phyloP scores from a whole-genome alignment of 2,329 filamentous ascomycete species.

The Epichloe coenophiala region DNA sequence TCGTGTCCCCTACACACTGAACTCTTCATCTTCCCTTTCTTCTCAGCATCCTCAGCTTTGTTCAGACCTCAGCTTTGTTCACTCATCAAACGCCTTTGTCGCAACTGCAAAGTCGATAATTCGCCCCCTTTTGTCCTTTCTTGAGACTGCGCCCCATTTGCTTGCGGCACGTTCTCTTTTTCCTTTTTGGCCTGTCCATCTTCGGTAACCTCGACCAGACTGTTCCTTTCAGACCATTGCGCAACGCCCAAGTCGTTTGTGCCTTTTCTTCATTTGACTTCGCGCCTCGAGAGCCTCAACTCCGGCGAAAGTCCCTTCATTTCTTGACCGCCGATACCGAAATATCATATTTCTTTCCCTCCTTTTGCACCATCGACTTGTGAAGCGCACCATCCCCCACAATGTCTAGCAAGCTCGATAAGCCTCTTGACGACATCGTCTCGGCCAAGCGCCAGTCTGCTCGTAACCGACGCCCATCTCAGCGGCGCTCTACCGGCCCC shows the following conservation, averaged over 20 bases:
- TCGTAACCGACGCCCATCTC: slow-evolving; percentile 33
- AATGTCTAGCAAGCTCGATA: slow-evolving; percentile 93
- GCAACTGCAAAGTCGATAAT: not conserved
- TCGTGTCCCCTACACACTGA: not conserved
- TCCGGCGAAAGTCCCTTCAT: not conserved
- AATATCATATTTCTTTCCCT: not conserved
- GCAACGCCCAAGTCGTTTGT: not conserved
- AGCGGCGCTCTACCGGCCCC: slow-evolving; percentile 37
- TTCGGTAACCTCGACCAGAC: slow-evolving; percentile 1
- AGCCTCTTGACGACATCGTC: slow-evolving; percentile 95
- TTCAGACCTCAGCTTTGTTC: slow-evolving; percentile 2
- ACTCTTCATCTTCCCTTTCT: not conserved
- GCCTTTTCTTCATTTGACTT: not conserved
- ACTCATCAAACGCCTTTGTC: not conserved
- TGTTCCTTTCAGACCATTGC: slow-evolving; percentile 2
- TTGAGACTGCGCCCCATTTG: not conserved
- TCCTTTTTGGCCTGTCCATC: not conserved
- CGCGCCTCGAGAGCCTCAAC: not conserved
- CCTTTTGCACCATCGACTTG: not conserved
- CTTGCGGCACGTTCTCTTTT: not conserved
- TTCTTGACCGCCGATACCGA: not conserved
- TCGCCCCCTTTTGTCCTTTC: not conserved
- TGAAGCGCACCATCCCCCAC: slow-evolving; percentile 20
- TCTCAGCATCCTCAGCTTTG: slow-evolving; percentile 1
- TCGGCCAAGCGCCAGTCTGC: slow-evolving; percentile 54